Evolutionary conservation across 2,329 filamentous ascomycete species (phyloP).

Genomic region (Leptographium lundbergii): DNA sequence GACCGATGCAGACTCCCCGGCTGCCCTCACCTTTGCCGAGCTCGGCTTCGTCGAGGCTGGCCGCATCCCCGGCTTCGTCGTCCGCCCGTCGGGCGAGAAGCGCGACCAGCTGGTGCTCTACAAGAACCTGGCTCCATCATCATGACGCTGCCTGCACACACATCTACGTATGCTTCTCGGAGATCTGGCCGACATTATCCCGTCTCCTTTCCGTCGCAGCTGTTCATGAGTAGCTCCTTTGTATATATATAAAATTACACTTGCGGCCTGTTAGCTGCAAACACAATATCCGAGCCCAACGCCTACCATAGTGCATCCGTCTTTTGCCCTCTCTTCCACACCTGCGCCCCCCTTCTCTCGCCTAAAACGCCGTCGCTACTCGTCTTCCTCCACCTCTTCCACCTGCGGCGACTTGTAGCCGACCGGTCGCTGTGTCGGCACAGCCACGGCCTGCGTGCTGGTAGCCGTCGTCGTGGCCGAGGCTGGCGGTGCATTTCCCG

Average conservation of each 20-base stretch:
- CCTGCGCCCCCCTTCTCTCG: neutral
- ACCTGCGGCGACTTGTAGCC: slow-evolving; percentile 32
- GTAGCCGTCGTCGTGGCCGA: slow-evolving; percentile 45
- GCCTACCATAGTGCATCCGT: neutral
- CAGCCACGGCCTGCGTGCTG: slow-evolving; percentile 38
- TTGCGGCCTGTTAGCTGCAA: neutral
- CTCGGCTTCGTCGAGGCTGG: slow-evolving; percentile 46
- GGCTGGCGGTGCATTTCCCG: slow-evolving; percentile 39
- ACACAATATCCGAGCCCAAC: neutral
- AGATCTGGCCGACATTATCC: neutral
- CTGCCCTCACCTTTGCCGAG: slow-evolving; percentile 34
- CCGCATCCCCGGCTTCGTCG: slow-evolving; percentile 39
- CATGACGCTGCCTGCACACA: neutral
- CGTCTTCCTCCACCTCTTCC: slow-evolving; percentile 24
- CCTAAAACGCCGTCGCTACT: neutral
- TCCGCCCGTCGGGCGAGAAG: slow-evolving; percentile 30
- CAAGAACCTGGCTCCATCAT: slow-evolving; percentile 31
- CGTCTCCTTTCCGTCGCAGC: neutral
- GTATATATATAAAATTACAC: neutral
- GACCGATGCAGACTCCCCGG: slow-evolving; percentile 39
- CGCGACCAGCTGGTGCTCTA: slow-evolving; percentile 45
- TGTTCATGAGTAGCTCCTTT: neutral
- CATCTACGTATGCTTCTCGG: neutral
- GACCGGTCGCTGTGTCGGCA: slow-evolving; percentile 21
- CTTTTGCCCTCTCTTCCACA: neutral